These are phyloP conservation scores for Neltuma alba DNA, from an alignment of 306 rosid species.

Conservation along the genomic window DNA sequence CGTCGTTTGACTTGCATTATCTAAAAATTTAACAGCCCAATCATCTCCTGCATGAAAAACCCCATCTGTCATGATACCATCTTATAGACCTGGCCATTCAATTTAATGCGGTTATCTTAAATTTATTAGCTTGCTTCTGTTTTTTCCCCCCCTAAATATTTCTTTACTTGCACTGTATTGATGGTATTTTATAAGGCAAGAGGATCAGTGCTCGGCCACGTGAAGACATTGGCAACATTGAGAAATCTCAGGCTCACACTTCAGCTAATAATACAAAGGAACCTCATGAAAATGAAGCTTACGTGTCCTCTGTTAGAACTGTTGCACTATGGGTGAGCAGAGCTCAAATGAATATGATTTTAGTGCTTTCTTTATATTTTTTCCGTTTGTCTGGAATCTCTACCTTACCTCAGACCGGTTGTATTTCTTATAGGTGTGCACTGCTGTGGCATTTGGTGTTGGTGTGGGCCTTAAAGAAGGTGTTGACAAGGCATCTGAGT, in stretches of 20 bases:
- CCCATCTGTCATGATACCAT: not conserved
- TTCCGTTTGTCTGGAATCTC: not conserved
- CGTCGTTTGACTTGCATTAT: slow-evolving; percentile 1
- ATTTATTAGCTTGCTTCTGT: not conserved
- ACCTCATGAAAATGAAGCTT: slow-evolving; percentile 43
- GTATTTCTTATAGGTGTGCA: slow-evolving; percentile 53
- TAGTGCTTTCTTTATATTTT: slow-evolving; percentile 26
- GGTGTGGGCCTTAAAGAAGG: slow-evolving; percentile 86
- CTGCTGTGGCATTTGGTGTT: slow-evolving; percentile 85
- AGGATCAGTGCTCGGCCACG: slow-evolving; percentile 43
- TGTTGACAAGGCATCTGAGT: slow-evolving; percentile 74
- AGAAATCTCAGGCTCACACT: slow-evolving; percentile 25
- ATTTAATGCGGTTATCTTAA: not conserved
- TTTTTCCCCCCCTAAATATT: not conserved
- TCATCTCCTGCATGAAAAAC: not conserved
- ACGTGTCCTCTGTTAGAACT: slow-evolving; percentile 65
- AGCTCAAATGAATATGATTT: slow-evolving; percentile 28
- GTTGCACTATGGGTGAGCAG: slow-evolving; percentile 83
- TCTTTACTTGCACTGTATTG: not conserved
- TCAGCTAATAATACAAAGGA: slow-evolving; percentile 28
- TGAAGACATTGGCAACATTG: slow-evolving; percentile 40
- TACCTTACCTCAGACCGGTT: not conserved
- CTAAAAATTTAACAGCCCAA: not conserved
- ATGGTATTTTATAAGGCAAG: slow-evolving; percentile 54
- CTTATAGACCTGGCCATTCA: not conserved